Conservation (phyloP, 352 stramenopile genomes). For the Globisporangium carolinianum region DNA sequence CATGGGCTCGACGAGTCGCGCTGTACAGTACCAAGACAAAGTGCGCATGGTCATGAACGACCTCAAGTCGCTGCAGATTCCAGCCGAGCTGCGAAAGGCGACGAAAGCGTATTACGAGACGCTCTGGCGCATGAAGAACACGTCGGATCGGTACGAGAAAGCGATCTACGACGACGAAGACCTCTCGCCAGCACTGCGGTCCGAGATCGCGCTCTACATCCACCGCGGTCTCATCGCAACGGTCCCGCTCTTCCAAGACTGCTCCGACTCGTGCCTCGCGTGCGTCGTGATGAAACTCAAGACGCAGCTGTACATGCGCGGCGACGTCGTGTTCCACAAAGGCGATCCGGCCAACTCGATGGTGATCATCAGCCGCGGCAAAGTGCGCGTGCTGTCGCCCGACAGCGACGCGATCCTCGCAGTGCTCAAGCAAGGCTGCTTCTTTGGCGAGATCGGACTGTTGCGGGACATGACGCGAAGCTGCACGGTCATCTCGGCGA, state of each 20-base stretch:
- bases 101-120: conserved; percentile 58
- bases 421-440: conserved; percentile 53
- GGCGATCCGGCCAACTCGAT: conserved; percentile 49
- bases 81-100: conserved; percentile 38
- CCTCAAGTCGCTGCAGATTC: conserved; percentile 51
- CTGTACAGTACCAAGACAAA: conserved; percentile 57
- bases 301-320: conserved; percentile 52
- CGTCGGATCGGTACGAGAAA: conserved; percentile 56
- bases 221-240: conserved; percentile 45
- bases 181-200: conserved; percentile 38
- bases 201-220: conserved; percentile 59
- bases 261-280: conserved; percentile 45
- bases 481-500: conserved; percentile 44
- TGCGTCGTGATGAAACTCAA: conserved; percentile 49
- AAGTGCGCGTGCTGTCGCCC: conserved; percentile 52
- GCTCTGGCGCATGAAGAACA: conserved; percentile 64
- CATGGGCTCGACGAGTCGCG: conserved; percentile 37
- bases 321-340: conserved; percentile 57
- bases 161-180: conserved; percentile 67
- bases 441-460: conserved; percentile 59
- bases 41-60: conserved; percentile 57
- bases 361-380: conserved; percentile 57
- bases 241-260: conserved; percentile 51
- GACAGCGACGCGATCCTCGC: conserved; percentile 43
- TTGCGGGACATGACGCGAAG: conserved; percentile 51